Evolutionary conservation across 2,329 filamentous ascomycete genomes (phyloP), one percentile per base, ranked within the genome.

Genomic region (Botrytis hyacinthi): DNA sequence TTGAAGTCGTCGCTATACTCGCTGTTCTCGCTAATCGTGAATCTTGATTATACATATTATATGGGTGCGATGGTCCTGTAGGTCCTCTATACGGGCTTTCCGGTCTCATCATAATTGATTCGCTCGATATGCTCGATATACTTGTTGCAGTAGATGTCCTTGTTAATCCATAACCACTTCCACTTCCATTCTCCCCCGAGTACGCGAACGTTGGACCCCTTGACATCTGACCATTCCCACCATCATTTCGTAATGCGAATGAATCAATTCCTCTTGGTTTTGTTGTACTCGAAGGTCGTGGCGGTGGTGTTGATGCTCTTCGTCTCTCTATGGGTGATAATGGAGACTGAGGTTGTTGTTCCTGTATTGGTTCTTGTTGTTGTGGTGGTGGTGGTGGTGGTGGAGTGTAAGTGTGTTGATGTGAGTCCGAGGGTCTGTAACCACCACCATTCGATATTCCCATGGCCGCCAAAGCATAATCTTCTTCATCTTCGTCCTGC

Each of bases 1-100:
- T 94, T 12, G 92, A 90, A 22, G 90, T 88, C 32, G 93, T 93
- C n/a, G 89, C 88, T 54, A 92, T 84, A 79, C 93, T 95, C 37
- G 87, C 84, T 14, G 89, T 87, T 73, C 83, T 81, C 59, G 80
- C 80, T 59, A 82, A 68, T 73, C 82, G 80, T 54, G 93, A 93
- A 77, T 90, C 93, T 80, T 97, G 95, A 2, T 92, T 87, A 79
- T 97, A 98, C 86, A 97, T 89, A 60, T 87, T 88, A 81, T 98
- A 98, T 2, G 94, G 94, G 80, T 98, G 94, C 72, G 93, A 89
- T 12, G 94, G 94, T 3, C 89, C 89, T 66, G 86, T 87, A 9
- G 88, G 85, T 18, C 89, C 88, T 46, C 85, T 85, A 77, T 91
- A 89, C 4, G 90, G 87, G 75, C 83, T 87, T 80, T 87, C 89